Evolutionary conservation across 2,329 filamentous ascomycete genomes (phyloP), one percentile per base, ranked within the genome.

Genomic region (Pseudogymnoascus sp.): DNA sequence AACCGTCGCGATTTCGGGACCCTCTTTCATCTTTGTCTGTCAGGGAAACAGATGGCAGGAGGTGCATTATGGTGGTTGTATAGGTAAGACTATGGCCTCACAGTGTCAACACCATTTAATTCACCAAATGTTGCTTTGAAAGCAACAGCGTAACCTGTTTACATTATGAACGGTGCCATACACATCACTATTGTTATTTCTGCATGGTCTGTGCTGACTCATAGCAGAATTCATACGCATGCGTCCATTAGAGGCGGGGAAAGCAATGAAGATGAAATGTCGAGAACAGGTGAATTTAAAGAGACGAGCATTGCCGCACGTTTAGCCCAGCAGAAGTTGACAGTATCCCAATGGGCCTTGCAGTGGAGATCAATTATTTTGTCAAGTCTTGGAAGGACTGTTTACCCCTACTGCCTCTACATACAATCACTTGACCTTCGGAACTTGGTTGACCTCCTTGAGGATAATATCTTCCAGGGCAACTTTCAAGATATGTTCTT

Each of bases 381-480:
- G 6, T 91, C 88, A 7, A 85, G 85, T 64, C 74, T 87, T 47
- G 83, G 80, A 23, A 75, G 77, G 67, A 89, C 88, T 0, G 75
- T 84, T 16, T 87, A 85, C 66, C 87, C 87, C 0, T 92, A 92
- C 71, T 88, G 84, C 69, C 79, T 83, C 39, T 90, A 88, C 73
- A 82, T 91, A 63, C 83, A 81, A 63, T 78, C 80, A 26, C 77
- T 91, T 39, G 83, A 87, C 67, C 79, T 91, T 8, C 78, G 83
- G 62, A 84, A 87, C 69, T 77, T 91, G 1, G 75, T 77, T 10
- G 76, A 83, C 42, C 77, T 89, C 21, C 77, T 91, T 1, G 79
- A 82, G 8, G 82, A 87, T 64, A 77, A 82, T 37, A 65, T 66
- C 7, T 69, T 72, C 29, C 70, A 75, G 26, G 64, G 65, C 0